Evolutionary conservation across 352 stramenopile genomes (phyloP).

Genomic region (Globisporangium cederbergense): DNA sequence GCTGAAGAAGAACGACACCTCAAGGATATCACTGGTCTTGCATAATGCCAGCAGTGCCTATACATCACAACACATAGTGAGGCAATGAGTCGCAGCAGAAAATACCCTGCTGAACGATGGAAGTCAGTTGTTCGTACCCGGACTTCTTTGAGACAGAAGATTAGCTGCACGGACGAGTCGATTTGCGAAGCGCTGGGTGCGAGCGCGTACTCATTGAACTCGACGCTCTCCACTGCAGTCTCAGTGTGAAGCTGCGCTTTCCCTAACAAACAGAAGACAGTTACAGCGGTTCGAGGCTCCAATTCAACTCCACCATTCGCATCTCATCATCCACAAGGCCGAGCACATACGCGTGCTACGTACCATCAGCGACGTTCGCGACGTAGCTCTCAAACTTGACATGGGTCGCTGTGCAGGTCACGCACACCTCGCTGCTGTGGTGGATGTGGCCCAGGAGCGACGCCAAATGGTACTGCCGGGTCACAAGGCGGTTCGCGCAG

Average conservation of each 20-base stretch:
- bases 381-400: slow-evolving; percentile 85
- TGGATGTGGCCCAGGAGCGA: slow-evolving; percentile 80
- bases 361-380: slow-evolving; percentile 45
- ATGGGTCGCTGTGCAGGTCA: slow-evolving; percentile 58
- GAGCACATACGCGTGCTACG: neutral
- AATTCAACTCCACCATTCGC: no score
- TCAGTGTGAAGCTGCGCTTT: slow-evolving; percentile 82
- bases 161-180: slow-evolving; percentile 66
- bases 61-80: neutral
- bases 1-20: slow-evolving; percentile 74
- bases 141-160: slow-evolving; percentile 84
- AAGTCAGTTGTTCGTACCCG: slow-evolving; percentile 26
- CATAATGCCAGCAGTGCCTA: slow-evolving; percentile 73
- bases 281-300: neutral
- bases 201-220: slow-evolving; percentile 76
- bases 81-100: neutral
- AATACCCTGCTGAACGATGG: slow-evolving; percentile 7
- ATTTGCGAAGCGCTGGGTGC: slow-evolving; percentile 28
- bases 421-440: slow-evolving; percentile 72
- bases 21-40: slow-evolving; percentile 70
- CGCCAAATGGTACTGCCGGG: slow-evolving; percentile 68
- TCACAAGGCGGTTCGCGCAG: slow-evolving; percentile 51
- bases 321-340: neutral
- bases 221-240: slow-evolving; percentile 69
- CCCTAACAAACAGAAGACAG: slow-evolving; percentile 13